Percentiles rank a stretch among this genome's conserved stretches.
Evolutionary conservation across 2,329 filamentous ascomycete genomes (phyloP).

Genomic region (Thelonectria rubi): DNA sequence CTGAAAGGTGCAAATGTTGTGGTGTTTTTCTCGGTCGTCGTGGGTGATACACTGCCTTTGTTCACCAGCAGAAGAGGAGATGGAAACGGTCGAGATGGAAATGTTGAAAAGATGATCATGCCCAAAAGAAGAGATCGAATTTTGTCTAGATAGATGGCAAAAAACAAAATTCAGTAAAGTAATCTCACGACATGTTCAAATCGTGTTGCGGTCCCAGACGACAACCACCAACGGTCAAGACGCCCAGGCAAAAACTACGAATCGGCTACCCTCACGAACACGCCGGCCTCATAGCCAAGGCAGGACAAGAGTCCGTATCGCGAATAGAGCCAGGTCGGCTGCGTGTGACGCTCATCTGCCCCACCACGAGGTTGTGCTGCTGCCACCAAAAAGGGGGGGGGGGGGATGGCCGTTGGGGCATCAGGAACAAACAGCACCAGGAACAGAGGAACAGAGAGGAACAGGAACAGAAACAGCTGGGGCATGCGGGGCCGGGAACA

Average conservation of each 20-base stretch:
- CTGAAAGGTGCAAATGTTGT: not conserved
- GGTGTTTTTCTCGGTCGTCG: no score
- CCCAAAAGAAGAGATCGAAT: no score
- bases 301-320: not conserved
- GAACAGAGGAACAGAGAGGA: no score
- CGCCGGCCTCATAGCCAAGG: not conserved
- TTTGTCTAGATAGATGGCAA: no score
- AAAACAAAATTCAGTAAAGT: no score
- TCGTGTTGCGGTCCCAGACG: no score
- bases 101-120: not conserved
- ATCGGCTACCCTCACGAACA: slow-evolving; percentile 14
- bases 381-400: not conserved
- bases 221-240: not conserved
- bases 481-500: no score
- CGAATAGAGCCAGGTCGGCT: not conserved
- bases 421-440: not conserved
- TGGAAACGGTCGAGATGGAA: no score
- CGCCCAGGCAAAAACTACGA: not conserved
- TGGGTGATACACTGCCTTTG: no score
- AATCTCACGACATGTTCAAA: no score
- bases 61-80: no score
- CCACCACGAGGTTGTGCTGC: slow-evolving; percentile 10
- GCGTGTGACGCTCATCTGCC: slow-evolving; percentile 8
- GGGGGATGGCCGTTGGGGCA: not conserved
- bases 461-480: no score